Conservation (phyloP, 768 basidiomycete species). For the Podaxis rugospora region DNA sequence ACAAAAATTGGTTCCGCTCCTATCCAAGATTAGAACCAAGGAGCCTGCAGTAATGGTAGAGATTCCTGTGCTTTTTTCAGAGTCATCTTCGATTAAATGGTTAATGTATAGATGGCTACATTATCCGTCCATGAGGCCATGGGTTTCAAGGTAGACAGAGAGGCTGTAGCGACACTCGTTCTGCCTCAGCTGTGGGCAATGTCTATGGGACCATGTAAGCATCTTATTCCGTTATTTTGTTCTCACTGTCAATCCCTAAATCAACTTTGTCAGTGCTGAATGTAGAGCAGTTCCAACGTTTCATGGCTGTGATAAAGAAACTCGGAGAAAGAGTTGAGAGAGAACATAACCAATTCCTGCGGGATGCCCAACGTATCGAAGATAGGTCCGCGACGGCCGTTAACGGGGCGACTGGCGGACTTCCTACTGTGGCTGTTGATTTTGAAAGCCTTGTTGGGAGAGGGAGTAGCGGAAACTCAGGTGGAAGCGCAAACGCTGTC, state of each 20-base stretch:
- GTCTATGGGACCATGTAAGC: slow-evolving; percentile 90
- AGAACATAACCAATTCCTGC: slow-evolving; percentile 89
- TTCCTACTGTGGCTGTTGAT: slow-evolving; percentile 50
- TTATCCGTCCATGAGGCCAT: slow-evolving; percentile 91
- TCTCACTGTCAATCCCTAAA: neutral
- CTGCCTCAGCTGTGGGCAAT: slow-evolving; percentile 94
- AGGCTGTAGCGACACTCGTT: slow-evolving; percentile 85
- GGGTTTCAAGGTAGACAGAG: slow-evolving; percentile 91
- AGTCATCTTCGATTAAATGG: neutral
- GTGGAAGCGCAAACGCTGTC: slow-evolving; percentile 28
- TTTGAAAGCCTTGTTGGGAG: slow-evolving; percentile 86
- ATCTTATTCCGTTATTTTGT: neutral
- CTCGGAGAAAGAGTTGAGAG: slow-evolving; percentile 84
- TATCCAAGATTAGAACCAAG: slow-evolving; percentile 94
- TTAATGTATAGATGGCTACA: slow-evolving; percentile 66
- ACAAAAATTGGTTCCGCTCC: slow-evolving; percentile 90
- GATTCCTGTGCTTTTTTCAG: slow-evolving; percentile 14
- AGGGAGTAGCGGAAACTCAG: slow-evolving; percentile 20
- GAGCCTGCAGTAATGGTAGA: slow-evolving; percentile 90
- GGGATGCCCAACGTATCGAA: slow-evolving; percentile 89
- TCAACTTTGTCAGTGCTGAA: slow-evolving; percentile 53
- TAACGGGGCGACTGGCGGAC: slow-evolving; percentile 33
- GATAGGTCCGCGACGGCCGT: slow-evolving; percentile 56
- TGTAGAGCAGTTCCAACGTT: slow-evolving; percentile 84
- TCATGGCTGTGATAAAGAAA: slow-evolving; percentile 81